Conservation (phyloP, 768 basidiomycete genomes). For the Lanmaoa rubissima region DNA sequence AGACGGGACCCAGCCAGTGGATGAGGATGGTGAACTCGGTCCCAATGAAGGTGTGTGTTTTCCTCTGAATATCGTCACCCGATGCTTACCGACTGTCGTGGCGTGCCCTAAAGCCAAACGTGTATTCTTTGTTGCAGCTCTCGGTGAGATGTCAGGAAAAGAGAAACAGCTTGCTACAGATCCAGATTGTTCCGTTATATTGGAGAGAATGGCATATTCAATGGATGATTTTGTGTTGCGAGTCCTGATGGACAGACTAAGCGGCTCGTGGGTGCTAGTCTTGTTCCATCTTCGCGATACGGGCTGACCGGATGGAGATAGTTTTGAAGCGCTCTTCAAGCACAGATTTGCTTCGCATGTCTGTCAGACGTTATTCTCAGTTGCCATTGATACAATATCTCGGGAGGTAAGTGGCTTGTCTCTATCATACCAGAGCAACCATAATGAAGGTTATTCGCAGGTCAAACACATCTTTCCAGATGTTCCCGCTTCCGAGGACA, state of each 20-base stretch:
- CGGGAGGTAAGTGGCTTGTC: constrained; percentile 53
- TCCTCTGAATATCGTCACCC: neutral
- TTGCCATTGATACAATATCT: constrained; percentile 59
- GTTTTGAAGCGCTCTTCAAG: constrained; percentile 61
- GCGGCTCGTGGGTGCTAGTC: constrained; percentile 71
- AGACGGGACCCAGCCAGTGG: constrained; percentile 40
- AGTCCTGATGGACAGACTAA: constrained; percentile 83
- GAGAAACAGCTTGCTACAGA: constrained; percentile 91
- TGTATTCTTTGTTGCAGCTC: constrained; percentile 76
- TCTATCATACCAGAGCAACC: neutral
- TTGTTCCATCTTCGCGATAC: constrained; percentile 5
- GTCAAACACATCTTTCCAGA: constrained; percentile 52
- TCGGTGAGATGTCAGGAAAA: constrained; percentile 82
- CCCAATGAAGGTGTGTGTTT: constrained; percentile 64
- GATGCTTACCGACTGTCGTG: neutral
- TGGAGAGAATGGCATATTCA: constrained; percentile 88
- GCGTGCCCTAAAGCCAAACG: constrained; percentile 53
- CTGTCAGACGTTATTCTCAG: constrained; percentile 81
- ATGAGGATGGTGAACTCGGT: constrained; percentile 49
- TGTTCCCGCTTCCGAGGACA: constrained; percentile 43
- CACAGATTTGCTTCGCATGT: constrained; percentile 97
- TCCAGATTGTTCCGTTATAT: constrained; percentile 85
- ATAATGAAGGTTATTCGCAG: constrained; percentile 34
- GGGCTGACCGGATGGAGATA: constrained; percentile 24
- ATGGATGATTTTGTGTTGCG: constrained; percentile 97